Percentiles rank a stretch among this genome's conserved stretches.
These are phyloP conservation scores for Mycena galericulata DNA, from an alignment of 768 basidiomycete species.

Conservation along the genomic window DNA sequence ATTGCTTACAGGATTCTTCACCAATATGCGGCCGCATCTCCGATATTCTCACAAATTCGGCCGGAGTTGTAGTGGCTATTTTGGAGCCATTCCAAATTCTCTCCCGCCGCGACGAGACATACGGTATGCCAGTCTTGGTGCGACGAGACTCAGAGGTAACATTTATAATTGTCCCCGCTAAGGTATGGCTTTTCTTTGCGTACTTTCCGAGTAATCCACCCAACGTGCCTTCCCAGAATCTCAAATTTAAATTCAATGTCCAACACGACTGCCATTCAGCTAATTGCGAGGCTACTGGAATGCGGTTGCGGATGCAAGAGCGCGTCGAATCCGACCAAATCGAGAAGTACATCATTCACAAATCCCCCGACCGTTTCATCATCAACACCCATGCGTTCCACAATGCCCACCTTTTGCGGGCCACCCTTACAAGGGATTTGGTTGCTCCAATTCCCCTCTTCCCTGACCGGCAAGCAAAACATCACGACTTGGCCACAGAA, in stretches of 20 bases:
- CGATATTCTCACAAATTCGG: no score
- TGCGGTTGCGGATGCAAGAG: not conserved
- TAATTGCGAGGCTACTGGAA: not conserved
- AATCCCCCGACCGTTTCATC: not conserved
- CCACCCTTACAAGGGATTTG: not conserved
- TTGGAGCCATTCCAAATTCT: not conserved
- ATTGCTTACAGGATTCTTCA: no score
- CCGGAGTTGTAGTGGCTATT: not conserved
- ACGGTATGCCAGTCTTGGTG: not conserved
- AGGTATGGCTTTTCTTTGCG: not conserved
- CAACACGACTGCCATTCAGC: not conserved
- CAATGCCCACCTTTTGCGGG: not conserved
- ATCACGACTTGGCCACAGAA: not conserved
- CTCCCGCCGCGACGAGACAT: not conserved
- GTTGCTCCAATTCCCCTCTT: not conserved
- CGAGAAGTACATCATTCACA: not conserved
- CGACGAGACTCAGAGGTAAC: not conserved
- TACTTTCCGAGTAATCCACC: no score
- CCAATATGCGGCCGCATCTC: no score
- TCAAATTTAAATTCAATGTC: not conserved
- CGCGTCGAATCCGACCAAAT: not conserved
- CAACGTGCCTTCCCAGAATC: not conserved
- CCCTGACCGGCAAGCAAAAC: not conserved
- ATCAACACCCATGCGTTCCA: not conserved
- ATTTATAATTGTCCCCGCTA: not conserved